These are phyloP conservation scores for Phytophthora rubi DNA, from an alignment of 352 stramenopile genomes.

Conservation along the genomic window DNA sequence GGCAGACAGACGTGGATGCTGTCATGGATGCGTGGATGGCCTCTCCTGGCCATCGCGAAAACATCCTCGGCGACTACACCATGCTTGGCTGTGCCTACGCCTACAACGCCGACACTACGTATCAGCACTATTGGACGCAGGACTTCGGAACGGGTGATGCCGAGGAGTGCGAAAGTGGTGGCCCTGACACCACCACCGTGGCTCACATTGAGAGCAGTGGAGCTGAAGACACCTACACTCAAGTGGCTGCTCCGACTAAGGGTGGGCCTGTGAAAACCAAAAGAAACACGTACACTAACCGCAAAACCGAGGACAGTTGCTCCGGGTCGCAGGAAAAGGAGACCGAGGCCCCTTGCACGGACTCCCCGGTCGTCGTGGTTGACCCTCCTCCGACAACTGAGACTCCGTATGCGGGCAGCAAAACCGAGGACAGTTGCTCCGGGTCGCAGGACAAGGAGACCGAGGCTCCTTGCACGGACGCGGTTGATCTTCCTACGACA, in stretches of 20 bases:
- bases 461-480: too few relatives aligned
- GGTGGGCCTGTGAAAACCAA: not conserved
- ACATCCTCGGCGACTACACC: constrained; percentile 44
- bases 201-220: constrained; percentile 1
- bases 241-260: not conserved
- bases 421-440: constrained; percentile 6
- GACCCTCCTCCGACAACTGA: constrained; percentile 8
- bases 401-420: constrained; percentile 10
- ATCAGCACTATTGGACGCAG: constrained; percentile 1
- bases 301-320: constrained; percentile 1
- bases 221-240: not conserved
- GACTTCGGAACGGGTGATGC: constrained; percentile 30
- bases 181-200: not conserved
- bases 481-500: too few relatives aligned
- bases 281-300: not conserved
- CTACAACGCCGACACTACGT: not conserved
- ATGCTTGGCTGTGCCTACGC: constrained; percentile 10
- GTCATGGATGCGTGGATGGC: constrained; percentile 49
- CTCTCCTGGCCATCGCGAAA: constrained; percentile 35
- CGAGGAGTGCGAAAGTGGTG: constrained; percentile 25
- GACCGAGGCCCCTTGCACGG: constrained; percentile 7
- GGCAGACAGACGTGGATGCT: constrained; percentile 35
- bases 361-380: constrained; percentile 9
- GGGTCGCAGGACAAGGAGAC: too few relatives aligned
- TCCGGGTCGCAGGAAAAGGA: not conserved